Evolutionary conservation across 2,329 filamentous ascomycete species (phyloP).

Genomic region (Delphinella strobiligena): DNA sequence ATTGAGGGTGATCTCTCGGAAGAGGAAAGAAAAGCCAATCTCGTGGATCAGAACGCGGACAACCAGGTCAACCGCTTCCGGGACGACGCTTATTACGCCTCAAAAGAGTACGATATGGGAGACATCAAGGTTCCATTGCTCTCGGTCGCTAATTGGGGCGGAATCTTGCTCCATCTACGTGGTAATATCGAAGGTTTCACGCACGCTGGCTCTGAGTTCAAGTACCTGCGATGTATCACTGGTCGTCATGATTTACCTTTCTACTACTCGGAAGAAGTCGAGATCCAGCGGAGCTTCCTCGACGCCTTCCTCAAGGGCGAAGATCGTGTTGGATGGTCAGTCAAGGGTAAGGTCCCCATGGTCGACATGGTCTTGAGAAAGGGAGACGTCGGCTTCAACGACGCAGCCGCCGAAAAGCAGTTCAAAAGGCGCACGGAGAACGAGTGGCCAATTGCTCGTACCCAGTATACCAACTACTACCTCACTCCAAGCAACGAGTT

Average conservation of each 20-base stretch:
- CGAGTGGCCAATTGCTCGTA: conserved; percentile 55
- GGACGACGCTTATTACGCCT: conserved; percentile 50
- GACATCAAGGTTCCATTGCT: conserved; percentile 56
- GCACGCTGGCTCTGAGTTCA: conserved; percentile 50
- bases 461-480: conserved; percentile 49
- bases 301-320: conserved; percentile 58
- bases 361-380: conserved; percentile 51
- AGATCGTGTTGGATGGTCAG: conserved; percentile 46
- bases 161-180: conserved; percentile 54
- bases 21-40: conserved; percentile 36
- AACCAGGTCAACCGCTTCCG: conserved; percentile 41
- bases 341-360: conserved; percentile 43
- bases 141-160: conserved; percentile 58
- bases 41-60: conserved; percentile 25
- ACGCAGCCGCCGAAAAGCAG: conserved; percentile 40
- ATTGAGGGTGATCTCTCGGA: conserved; percentile 46
- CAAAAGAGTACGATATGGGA: conserved; percentile 49
- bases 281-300: conserved; percentile 53
- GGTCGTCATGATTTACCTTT: conserved; percentile 60
- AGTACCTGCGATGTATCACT: conserved; percentile 56
- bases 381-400: conserved; percentile 53
- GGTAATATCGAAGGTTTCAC: conserved; percentile 55
- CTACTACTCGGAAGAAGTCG: conserved; percentile 56
- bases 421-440: conserved; percentile 44
- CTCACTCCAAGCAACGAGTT: conserved; percentile 38